Evolutionary conservation across 2,329 filamentous ascomycete species (phyloP).

Genomic region (Huntiella moniliformis): DNA sequence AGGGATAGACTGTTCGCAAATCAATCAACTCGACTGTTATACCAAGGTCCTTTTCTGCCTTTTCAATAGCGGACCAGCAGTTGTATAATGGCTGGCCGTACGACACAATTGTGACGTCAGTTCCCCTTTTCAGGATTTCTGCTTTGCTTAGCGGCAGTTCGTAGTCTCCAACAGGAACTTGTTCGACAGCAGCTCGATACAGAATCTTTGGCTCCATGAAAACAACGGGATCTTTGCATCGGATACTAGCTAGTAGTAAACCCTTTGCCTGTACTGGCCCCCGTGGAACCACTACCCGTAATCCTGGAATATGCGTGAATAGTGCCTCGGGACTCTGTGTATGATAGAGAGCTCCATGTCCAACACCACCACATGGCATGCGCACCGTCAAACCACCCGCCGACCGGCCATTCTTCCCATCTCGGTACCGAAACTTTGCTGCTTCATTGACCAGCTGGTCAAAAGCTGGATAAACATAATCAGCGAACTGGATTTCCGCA

Average conservation of each 20-base stretch:
- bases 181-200: slow-evolving; percentile 79
- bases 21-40: slow-evolving; percentile 74
- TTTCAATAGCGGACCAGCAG: slow-evolving; percentile 57
- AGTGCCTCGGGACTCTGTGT: slow-evolving; percentile 77
- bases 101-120: slow-evolving; percentile 65
- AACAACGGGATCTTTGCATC: slow-evolving; percentile 68
- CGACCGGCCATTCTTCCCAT: slow-evolving; percentile 36
- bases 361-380: slow-evolving; percentile 81
- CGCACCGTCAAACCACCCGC: slow-evolving; percentile 68
- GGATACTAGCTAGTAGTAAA: slow-evolving; percentile 56
- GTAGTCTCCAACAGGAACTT: slow-evolving; percentile 67
- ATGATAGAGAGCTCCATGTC: slow-evolving; percentile 75
- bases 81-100: slow-evolving; percentile 83
- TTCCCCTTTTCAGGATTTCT: slow-evolving; percentile 63
- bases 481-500: slow-evolving; percentile 89
- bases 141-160: slow-evolving; percentile 73
- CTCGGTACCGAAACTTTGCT: slow-evolving; percentile 69
- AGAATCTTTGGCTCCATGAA: slow-evolving; percentile 92
- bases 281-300: slow-evolving; percentile 70
- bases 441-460: slow-evolving; percentile 91
- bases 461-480: slow-evolving; percentile 85
- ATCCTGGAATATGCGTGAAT: slow-evolving; percentile 72
- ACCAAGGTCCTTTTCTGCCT: slow-evolving; percentile 56
- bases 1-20: slow-evolving; percentile 73
- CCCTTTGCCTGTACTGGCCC: slow-evolving; percentile 82